Evolutionary conservation across 2,329 filamentous ascomycete genomes (phyloP), one percentile per base, ranked within the genome.

Genomic region (Sclerotinia subarctica): DNA sequence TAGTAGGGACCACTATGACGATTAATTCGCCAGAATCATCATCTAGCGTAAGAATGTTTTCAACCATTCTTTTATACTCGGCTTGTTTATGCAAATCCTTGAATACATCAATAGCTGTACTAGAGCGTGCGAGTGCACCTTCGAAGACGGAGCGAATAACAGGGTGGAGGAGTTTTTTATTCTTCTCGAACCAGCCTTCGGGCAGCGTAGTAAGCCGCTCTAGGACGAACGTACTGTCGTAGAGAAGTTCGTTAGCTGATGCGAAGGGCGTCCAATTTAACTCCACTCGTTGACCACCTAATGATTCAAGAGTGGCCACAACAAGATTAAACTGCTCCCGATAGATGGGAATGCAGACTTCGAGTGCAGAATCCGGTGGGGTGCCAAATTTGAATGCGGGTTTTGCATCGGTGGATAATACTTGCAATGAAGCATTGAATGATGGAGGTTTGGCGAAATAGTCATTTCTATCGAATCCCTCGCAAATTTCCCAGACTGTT

Each of bases 211-310:
- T 83, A 7, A 86, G 77, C 24, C 84, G 78, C 72, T 86, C 84
- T 3, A 80, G 79, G 2, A 87, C 82, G 66, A 86, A 81, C 0
- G 83, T 81, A 5, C 83, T 81, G 51, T 82, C 80, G 73, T 86
- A 86, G 4, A 86, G 78, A 5, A 86, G 78, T 63, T 82, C 78
- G 13, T 81, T 83, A 0, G 81, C 83, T 53, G 78, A 79, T 57
- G 82, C 78, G 72, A 86, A 86, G 5, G 81, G 77, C 10, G 70
- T 68, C 79, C 81, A 84, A 67, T 81, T 78, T 21, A 81, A 71
- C 4, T 78, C 72, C 1, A 72, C 68, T 5, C 60, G 24, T 57
- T 57, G 67, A 3, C 70, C 69, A 21, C 82, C 82, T 0, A 81
- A 75, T 1, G 64, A 72, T 70, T 79, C 74, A 3, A 84, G 74